Evolutionary conservation across 805 yeast species (phyloP).

Genomic region (Candida cerambycidarum): DNA sequence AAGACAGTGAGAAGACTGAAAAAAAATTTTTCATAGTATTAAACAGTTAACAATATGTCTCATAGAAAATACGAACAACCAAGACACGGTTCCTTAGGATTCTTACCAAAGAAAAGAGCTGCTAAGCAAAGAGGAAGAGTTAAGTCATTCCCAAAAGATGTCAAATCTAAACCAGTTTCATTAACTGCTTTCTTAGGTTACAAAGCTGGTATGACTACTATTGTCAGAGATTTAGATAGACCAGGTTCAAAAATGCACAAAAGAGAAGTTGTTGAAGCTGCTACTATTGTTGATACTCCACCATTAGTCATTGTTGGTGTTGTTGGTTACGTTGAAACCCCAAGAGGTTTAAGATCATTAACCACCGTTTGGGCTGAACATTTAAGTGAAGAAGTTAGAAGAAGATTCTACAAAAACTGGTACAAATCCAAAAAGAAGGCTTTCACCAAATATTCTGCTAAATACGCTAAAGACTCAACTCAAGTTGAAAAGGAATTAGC

Average conservation of each 20-base stretch:
- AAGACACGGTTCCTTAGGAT: slow-evolving; percentile 99
- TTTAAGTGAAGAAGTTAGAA: slow-evolving; percentile 97
- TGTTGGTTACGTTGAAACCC: slow-evolving; percentile 99
- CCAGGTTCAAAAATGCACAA: slow-evolving; percentile 99
- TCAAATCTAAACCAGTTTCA: slow-evolving; percentile 18
- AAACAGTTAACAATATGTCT: slow-evolving; percentile 84
- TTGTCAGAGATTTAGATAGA: slow-evolving; percentile 99
- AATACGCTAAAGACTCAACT: slow-evolving; percentile 90
- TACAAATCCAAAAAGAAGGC: slow-evolving; percentile 99
- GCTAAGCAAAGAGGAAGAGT: slow-evolving; percentile 97
- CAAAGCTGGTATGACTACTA: slow-evolving; percentile 99
- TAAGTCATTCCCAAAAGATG: slow-evolving; percentile 88
- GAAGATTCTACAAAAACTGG: slow-evolving; percentile 99
- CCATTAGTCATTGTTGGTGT: slow-evolving; percentile 99
- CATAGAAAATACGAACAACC: slow-evolving; percentile 99
- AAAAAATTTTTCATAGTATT: slow-evolving; percentile 9
- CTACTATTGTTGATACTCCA: slow-evolving; percentile 98
- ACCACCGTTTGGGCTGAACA: slow-evolving; percentile 99
- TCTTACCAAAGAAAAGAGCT: slow-evolving; percentile 99
- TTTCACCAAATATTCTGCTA: slow-evolving; percentile 99
- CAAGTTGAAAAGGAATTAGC: slow-evolving; percentile 94
- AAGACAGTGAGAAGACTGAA: slow-evolving; percentile 1
- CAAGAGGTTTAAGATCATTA: slow-evolving; percentile 99
- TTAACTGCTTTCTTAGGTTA: slow-evolving; percentile 99
- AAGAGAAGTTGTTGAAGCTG: slow-evolving; percentile 99